Evolutionary conservation across 164 flowering plant genomes (phyloP).

Genomic region (Annona cherimola): DNA sequence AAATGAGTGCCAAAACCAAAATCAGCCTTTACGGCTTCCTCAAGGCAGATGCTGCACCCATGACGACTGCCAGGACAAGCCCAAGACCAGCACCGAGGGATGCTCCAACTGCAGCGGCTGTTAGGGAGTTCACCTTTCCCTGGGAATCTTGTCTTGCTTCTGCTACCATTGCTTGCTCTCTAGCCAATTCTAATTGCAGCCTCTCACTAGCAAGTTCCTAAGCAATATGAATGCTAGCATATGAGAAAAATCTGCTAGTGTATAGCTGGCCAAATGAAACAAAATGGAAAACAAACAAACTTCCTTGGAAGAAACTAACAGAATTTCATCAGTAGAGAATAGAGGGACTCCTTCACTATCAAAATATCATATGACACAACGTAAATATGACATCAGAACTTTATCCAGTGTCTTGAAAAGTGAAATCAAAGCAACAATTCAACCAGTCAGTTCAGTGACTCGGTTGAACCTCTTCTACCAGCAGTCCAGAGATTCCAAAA

Average conservation of each 20-base stretch:
- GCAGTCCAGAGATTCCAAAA: no score
- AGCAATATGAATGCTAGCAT: neutral
- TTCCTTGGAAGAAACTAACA: neutral
- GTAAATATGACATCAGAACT: neutral
- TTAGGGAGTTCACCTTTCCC: conserved; percentile 43
- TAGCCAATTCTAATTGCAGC: conserved; percentile 51
- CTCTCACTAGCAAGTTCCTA: conserved; percentile 78
- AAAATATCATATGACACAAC: neutral
- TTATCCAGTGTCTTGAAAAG: no score
- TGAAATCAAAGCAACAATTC: no score
- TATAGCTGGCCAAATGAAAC: neutral
- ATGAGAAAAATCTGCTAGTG: neutral
- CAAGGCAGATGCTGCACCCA: conserved; percentile 97
- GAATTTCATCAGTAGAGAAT: neutral
- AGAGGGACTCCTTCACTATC: neutral
- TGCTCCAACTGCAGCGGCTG: conserved; percentile 83
- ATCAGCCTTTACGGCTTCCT: conserved; percentile 59
- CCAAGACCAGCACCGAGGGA: conserved; percentile 90
- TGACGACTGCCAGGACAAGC: conserved; percentile 75
- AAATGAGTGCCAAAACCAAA: neutral
- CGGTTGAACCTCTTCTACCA: no score
- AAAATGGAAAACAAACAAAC: neutral
- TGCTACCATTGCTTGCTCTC: conserved; percentile 42
- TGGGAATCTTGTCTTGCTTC: conserved; percentile 36
- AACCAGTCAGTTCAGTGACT: no score